These are phyloP conservation scores for Debaryomyces castellii DNA, from an alignment of 805 yeast species.

Conservation along the genomic window DNA sequence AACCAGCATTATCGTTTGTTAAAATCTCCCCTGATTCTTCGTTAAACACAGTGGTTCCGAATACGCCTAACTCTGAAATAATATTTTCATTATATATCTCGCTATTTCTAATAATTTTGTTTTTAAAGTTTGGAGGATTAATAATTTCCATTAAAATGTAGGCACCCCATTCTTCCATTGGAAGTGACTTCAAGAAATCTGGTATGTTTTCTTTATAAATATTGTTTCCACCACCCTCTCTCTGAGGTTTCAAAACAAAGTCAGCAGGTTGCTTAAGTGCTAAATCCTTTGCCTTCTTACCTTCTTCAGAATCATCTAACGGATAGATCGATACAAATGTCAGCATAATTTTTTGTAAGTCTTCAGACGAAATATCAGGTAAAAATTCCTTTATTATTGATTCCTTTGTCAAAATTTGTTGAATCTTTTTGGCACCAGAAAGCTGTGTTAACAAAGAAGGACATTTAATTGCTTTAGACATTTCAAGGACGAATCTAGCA, in stretches of 20 bases:
- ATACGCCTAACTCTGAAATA: slow-evolving; percentile 87
- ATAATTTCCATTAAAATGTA: slow-evolving; percentile 94
- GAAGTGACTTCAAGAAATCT: slow-evolving; percentile 55
- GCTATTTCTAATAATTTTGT: slow-evolving; percentile 70
- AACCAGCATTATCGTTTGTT: slow-evolving; percentile 73
- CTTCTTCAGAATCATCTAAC: slow-evolving; percentile 67
- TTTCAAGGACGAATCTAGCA: slow-evolving; percentile 70
- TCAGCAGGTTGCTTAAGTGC: slow-evolving; percentile 68
- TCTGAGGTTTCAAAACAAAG: slow-evolving; percentile 91
- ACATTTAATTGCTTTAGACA: slow-evolving; percentile 80
- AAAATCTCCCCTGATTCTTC: slow-evolving; percentile 55
- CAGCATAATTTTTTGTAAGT: slow-evolving; percentile 35
- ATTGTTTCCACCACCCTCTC: slow-evolving; percentile 99
- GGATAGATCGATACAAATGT: slow-evolving; percentile 91
- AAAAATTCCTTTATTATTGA: slow-evolving; percentile 48
- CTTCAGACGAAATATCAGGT: slow-evolving; percentile 24
- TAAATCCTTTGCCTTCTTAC: slow-evolving; percentile 58
- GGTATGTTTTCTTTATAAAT: slow-evolving; percentile 88
- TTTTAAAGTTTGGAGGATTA: slow-evolving; percentile 66
- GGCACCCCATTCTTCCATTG: slow-evolving; percentile 79
- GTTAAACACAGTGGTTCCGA: slow-evolving; percentile 80
- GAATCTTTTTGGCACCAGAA: slow-evolving; percentile 91
- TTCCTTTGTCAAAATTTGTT: slow-evolving; percentile 74
- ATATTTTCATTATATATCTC: slow-evolving; percentile 67
- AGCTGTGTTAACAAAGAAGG: slow-evolving; percentile 88